phyloP scores from a whole-genome alignment of 2,329 filamentous ascomycete species.

The Botrytis fragariae region DNA sequence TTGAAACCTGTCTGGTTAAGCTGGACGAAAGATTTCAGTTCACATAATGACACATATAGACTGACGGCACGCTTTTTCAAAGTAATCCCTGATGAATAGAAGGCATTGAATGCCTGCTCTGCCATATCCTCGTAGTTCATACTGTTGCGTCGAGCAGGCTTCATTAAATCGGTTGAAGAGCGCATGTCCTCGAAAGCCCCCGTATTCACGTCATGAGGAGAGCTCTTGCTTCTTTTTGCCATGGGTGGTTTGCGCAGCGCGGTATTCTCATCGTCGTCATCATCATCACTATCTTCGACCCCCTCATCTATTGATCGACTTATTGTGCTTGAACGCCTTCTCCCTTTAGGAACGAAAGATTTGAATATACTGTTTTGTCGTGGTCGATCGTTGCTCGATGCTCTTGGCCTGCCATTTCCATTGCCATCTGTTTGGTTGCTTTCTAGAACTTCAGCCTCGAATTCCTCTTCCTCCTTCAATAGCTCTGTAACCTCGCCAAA shows the following conservation, averaged over 20 bases:
- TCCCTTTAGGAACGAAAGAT: constrained; percentile 45
- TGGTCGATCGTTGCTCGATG: constrained; percentile 43
- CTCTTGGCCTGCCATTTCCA: constrained; percentile 42
- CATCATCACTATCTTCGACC: constrained; percentile 65
- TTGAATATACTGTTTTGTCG: constrained; percentile 52
- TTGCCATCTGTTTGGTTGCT: constrained; percentile 37
- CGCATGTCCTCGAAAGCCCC: constrained; percentile 52
- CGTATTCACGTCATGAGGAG: constrained; percentile 27
- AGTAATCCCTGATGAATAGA: constrained; percentile 73
- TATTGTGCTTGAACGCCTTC: constrained; percentile 44
- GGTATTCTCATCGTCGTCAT: constrained; percentile 62
- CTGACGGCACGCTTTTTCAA: constrained; percentile 88
- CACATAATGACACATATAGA: constrained; percentile 88
- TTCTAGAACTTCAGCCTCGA: constrained; percentile 44
- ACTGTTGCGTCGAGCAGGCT: constrained; percentile 59
- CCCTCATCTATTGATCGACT: constrained; percentile 54
- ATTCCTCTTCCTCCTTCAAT: constrained; percentile 70
- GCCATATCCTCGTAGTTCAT: constrained; percentile 72
- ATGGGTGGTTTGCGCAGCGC: constrained; percentile 39
- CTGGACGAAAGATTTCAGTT: constrained; percentile 93
- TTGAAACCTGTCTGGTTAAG: constrained; percentile 95
- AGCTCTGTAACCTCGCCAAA: constrained; percentile 75
- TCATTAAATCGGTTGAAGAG: constrained; percentile 60
- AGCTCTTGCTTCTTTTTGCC: constrained; percentile 39
- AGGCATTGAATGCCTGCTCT: constrained; percentile 67